phyloP scores from a whole-genome alignment of 2,329 filamentous ascomycete species.

The Alternaria arborescens region DNA sequence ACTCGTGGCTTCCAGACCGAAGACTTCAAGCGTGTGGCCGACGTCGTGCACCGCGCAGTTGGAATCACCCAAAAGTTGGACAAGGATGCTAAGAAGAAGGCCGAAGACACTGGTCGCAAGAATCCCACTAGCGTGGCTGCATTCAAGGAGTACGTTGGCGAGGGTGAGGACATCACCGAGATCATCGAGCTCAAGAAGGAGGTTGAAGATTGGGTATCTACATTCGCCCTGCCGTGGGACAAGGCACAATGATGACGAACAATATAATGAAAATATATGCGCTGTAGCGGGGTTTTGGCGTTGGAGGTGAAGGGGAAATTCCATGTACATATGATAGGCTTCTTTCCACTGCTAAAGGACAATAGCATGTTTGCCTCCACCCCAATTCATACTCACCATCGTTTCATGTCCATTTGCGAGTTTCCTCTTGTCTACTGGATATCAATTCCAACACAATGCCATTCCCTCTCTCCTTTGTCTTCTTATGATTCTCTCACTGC shows the following conservation, averaged over 20 bases:
- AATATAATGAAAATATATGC: constrained; percentile 12
- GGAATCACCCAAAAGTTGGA: constrained; percentile 53
- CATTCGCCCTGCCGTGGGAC: constrained; percentile 53
- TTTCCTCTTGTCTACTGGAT: background rate
- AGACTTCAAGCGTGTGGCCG: constrained; percentile 78
- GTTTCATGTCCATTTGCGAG: constrained; percentile 1
- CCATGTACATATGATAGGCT: constrained; percentile 25
- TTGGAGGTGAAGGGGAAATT: constrained; percentile 26
- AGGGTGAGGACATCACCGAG: constrained; percentile 53
- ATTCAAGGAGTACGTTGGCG: constrained; percentile 53
- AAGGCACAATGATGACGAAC: constrained; percentile 33
- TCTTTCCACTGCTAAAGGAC: constrained; percentile 10
- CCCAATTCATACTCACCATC: constrained; percentile 2
- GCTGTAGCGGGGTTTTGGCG: constrained; percentile 24
- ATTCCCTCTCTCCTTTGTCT: background rate
- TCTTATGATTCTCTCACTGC: background rate
- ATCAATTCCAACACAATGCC: background rate
- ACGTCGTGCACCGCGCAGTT: constrained; percentile 54
- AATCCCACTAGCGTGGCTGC: constrained; percentile 51
- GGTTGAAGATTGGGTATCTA: constrained; percentile 54
- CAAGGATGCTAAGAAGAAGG: constrained; percentile 51
- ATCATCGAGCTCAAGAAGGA: constrained; percentile 53
- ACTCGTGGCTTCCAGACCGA: constrained; percentile 90
- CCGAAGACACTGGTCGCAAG: constrained; percentile 49
- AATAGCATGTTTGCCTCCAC: constrained; percentile 17